A percentile compares a stretch with the other conserved stretches of the same genome.
Conservation (phyloP, 495 filamentous ascomycete genomes). For the Mytilinidion resinicola region DNA sequence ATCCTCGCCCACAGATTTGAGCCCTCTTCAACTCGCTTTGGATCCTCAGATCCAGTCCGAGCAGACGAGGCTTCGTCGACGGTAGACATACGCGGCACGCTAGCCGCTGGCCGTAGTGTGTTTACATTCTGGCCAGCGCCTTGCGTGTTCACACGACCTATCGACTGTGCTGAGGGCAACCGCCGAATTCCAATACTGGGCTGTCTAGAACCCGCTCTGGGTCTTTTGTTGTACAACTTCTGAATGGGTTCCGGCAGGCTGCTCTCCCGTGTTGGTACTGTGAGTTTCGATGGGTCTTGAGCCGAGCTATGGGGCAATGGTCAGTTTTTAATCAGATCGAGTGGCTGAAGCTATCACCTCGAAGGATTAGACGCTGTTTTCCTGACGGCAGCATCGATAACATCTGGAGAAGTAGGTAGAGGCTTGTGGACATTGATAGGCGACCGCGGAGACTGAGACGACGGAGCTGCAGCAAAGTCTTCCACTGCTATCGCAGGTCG, state of each 20-base stretch:
- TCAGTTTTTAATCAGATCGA: not conserved
- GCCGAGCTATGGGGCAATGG: not conserved
- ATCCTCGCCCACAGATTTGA: too few species aligned
- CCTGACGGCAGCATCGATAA: slow-evolving; percentile 1
- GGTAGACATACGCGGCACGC: too few species aligned
- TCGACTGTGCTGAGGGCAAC: slow-evolving; percentile 8
- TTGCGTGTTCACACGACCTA: not conserved
- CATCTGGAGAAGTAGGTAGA: slow-evolving; percentile 17
- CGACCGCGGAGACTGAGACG: not conserved
- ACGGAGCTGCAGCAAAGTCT: slow-evolving; percentile 13
- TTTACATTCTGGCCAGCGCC: not conserved
- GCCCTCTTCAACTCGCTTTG: too few species aligned
- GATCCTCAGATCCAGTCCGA: too few species aligned
- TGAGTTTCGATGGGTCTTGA: slow-evolving; percentile 1
- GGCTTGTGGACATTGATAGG: slow-evolving; percentile 12
- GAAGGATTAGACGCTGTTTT: not conserved
- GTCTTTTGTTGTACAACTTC: slow-evolving; percentile 1
- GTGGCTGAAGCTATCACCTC: not conserved
- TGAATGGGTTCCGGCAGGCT: not conserved
- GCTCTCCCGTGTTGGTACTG: slow-evolving; percentile 1
- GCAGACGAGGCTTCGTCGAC: too few species aligned
- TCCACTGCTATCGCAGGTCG: slow-evolving; percentile 14
- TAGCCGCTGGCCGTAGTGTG: too few species aligned
- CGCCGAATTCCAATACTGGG: slow-evolving; percentile 24
- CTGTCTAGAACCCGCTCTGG: slow-evolving; percentile 5